phyloP scores from a whole-genome alignment of 1,139 yeast genomes.

The Wickerhamomyces sp. region DNA sequence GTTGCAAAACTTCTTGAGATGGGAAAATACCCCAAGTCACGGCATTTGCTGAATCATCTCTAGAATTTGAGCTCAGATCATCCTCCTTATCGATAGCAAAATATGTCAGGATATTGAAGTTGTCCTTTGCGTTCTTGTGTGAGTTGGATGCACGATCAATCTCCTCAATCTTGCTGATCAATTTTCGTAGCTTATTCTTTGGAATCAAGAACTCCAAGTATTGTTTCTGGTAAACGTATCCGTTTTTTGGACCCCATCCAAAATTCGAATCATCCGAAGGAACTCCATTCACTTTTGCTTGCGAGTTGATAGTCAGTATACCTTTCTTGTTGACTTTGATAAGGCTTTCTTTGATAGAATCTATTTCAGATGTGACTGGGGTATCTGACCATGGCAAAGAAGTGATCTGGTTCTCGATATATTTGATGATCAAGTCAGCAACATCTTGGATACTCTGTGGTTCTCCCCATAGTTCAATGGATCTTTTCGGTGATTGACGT shows the following conservation, averaged over 20 bases:
- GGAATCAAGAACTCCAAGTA: slow-evolving; percentile 82
- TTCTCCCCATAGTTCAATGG: slow-evolving; percentile 81
- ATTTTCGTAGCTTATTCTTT: slow-evolving; percentile 39
- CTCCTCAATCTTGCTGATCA: slow-evolving; percentile 36
- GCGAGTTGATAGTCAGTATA: slow-evolving; percentile 83
- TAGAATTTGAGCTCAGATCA: slow-evolving; percentile 59
- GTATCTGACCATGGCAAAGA: slow-evolving; percentile 96
- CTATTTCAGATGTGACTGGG: slow-evolving; percentile 74
- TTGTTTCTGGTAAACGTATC: slow-evolving; percentile 90
- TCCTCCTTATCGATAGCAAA: slow-evolving; percentile 71
- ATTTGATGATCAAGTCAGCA: slow-evolving; percentile 54
- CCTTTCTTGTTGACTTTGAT: slow-evolving; percentile 60
- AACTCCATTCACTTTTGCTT: slow-evolving; percentile 86
- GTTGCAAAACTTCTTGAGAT: slow-evolving; percentile 85
- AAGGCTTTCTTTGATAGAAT: slow-evolving; percentile 54
- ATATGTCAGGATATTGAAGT: slow-evolving; percentile 57
- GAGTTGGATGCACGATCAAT: slow-evolving; percentile 23
- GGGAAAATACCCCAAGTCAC: slow-evolving; percentile 98
- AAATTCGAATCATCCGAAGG: slow-evolving; percentile 63
- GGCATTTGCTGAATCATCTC: slow-evolving; percentile 74
- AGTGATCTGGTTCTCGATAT: slow-evolving; percentile 62
- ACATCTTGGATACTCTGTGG: slow-evolving; percentile 61
- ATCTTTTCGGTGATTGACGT: slow-evolving; percentile 74
- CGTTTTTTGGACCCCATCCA: slow-evolving; percentile 97
- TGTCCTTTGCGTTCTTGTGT: slow-evolving; percentile 32